A percentile compares a stretch with the other conserved stretches of the same genome.
These are phyloP conservation scores for Punctularia strigosozonata DNA, from an alignment of 768 basidiomycete genomes.

Conservation along the genomic window DNA sequence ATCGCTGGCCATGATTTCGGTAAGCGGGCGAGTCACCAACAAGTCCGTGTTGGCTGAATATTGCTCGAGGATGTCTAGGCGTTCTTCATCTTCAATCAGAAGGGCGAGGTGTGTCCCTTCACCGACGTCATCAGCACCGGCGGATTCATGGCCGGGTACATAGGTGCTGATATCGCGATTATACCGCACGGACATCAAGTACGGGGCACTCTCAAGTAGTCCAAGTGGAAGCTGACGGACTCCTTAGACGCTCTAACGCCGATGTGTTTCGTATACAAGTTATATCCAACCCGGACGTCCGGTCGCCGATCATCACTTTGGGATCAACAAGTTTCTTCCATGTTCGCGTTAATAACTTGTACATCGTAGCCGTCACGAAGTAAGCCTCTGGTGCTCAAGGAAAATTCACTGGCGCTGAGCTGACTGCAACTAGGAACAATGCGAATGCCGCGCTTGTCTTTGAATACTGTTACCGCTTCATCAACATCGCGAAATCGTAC, in stretches of 20 bases:
- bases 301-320: slow-evolving; percentile 94
- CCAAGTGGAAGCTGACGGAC: neutral
- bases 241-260: slow-evolving; percentile 78
- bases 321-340: slow-evolving; percentile 99
- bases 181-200: slow-evolving; percentile 97
- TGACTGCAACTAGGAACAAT: slow-evolving; percentile 52
- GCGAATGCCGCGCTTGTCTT: slow-evolving; percentile 97
- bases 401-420: neutral
- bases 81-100: slow-evolving; percentile 99
- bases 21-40: slow-evolving; percentile 14
- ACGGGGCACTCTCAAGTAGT: slow-evolving; percentile 7
- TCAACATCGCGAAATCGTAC: slow-evolving; percentile 88
- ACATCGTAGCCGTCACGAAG: slow-evolving; percentile 95
- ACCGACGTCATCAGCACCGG: neutral
- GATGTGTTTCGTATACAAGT: slow-evolving; percentile 99
- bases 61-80: slow-evolving; percentile 39
- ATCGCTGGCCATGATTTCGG: slow-evolving; percentile 31
- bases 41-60: neutral
- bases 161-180: slow-evolving; percentile 94
- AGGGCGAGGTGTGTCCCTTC: slow-evolving; percentile 74
- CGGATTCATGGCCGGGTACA: slow-evolving; percentile 3
- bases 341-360: slow-evolving; percentile 90
- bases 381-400: slow-evolving; percentile 21
- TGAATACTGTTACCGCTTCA: slow-evolving; percentile 96
- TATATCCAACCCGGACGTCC: slow-evolving; percentile 92